Evolutionary conservation across 2,329 filamentous ascomycete genomes (phyloP).

Genomic region (Arthrobotrys iridis): DNA sequence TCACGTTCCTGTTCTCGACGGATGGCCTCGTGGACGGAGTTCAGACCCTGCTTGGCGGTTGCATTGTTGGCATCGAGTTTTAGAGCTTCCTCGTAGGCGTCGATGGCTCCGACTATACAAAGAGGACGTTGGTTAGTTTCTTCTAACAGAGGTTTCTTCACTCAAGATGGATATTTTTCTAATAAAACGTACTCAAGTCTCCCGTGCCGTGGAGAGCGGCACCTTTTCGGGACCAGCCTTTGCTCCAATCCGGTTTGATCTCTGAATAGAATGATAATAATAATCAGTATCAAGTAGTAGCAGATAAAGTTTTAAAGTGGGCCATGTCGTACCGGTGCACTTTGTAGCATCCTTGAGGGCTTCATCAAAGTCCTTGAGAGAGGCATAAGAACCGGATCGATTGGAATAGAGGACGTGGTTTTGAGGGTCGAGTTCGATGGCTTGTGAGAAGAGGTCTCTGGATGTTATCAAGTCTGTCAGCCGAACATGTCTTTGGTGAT

Average conservation of each 20-base stretch:
- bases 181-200: conserved; percentile 71
- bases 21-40: conserved; percentile 86
- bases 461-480: conserved; percentile 32
- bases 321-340: conserved; percentile 69
- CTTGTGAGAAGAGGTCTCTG: conserved; percentile 93
- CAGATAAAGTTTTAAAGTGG: neutral
- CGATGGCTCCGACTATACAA: conserved; percentile 75
- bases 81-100: conserved; percentile 93
- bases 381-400: conserved; percentile 79
- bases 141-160: neutral
- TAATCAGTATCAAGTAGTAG: neutral
- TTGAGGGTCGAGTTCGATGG: conserved; percentile 83
- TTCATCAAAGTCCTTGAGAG: conserved; percentile 84
- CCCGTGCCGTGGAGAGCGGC: conserved; percentile 87
- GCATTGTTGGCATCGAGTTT: conserved; percentile 92
- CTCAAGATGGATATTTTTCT: neutral
- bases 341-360: conserved; percentile 91
- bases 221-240: conserved; percentile 94
- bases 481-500: neutral
- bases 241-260: conserved; percentile 97
- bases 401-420: conserved; percentile 99
- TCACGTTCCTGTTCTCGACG: conserved; percentile 76
- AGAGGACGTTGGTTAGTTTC: conserved; percentile 19
- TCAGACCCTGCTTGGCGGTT: conserved; percentile 87
- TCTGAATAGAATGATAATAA: conserved; percentile 62